Evolutionary conservation across 2,329 filamentous ascomycete genomes (phyloP).

Genomic region (Colletotrichum sp.): DNA sequence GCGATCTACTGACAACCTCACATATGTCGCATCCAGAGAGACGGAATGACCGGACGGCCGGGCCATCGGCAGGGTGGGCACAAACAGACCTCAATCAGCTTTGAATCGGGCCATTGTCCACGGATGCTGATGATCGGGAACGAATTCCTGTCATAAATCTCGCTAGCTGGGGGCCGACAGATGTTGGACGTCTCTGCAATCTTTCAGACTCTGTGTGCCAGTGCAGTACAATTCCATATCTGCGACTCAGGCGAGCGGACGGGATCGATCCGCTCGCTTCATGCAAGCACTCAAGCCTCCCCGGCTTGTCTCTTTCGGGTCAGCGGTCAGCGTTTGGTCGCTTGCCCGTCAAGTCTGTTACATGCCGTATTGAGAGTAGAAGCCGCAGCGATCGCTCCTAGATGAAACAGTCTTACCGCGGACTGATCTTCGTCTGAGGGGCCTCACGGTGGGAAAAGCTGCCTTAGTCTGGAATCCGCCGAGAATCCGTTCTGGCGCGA

Average conservation of each 20-base stretch:
- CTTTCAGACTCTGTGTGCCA: not conserved
- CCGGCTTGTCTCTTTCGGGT: slow-evolving; percentile 8
- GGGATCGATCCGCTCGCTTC: slow-evolving; percentile 19
- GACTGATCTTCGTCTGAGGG: slow-evolving; percentile 20
- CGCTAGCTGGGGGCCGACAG: not conserved
- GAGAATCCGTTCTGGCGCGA: not conserved
- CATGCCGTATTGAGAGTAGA: slow-evolving; percentile 19
- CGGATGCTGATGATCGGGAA: not conserved
- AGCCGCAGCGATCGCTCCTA: slow-evolving; percentile 16
- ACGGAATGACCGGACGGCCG: not conserved
- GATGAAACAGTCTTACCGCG: slow-evolving; percentile 22
- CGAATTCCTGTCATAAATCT: not conserved
- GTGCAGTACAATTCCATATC: not conserved
- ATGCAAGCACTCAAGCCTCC: slow-evolving; percentile 20
- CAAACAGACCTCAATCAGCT: not conserved
- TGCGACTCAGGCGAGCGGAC: slow-evolving; percentile 11
- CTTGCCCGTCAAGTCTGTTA: not conserved
- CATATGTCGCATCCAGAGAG: not conserved
- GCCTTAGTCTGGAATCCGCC: slow-evolving; percentile 1
- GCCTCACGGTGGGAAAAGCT: slow-evolving; percentile 1
- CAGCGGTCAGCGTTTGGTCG: slow-evolving; percentile 6
- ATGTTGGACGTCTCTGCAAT: not conserved
- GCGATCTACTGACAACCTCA: not conserved
- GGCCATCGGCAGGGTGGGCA: not conserved
- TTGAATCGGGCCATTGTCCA: not conserved